phyloP scores from a whole-genome alignment of 352 stramenopile species.

The Globisporangium nodosum region DNA sequence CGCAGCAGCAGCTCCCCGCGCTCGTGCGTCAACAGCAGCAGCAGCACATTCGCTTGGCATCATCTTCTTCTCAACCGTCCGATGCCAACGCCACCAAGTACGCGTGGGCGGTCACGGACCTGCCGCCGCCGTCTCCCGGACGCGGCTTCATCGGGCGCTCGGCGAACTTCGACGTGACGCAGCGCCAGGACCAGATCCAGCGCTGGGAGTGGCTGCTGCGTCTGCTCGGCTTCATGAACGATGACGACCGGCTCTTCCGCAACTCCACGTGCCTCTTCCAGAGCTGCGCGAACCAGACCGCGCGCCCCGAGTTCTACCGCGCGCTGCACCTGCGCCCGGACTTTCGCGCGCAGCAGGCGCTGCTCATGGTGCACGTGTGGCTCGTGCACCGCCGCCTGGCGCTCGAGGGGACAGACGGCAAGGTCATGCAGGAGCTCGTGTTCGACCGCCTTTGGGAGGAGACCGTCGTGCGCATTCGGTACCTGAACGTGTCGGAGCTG shows the following conservation, averaged over 20 bases:
- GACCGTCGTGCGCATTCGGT: conserved; percentile 90
- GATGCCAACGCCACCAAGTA: conserved; percentile 32
- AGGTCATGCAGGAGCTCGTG: conserved; percentile 92
- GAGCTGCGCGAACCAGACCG: conserved; percentile 82
- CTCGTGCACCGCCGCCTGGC: conserved; percentile 93
- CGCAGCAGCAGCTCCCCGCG: background rate
- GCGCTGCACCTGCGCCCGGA: conserved; percentile 61
- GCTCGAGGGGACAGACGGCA: conserved; percentile 64
- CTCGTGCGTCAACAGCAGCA: conserved; percentile 1
- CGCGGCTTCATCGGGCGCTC: conserved; percentile 64
- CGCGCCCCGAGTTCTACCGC: conserved; percentile 64
- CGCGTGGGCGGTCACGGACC: conserved; percentile 68
- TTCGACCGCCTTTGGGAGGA: conserved; percentile 97
- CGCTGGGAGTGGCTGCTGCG: conserved; percentile 81
- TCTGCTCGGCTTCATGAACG: conserved; percentile 83
- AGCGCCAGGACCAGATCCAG: conserved; percentile 50
- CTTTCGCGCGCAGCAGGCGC: conserved; percentile 91
- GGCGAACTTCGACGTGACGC: conserved; percentile 79
- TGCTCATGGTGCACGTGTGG: conserved; percentile 95
- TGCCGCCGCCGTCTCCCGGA: conserved; percentile 72
- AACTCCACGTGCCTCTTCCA: conserved; percentile 73
- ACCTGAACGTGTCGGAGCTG: conserved; percentile 90
- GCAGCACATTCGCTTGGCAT: conserved; percentile 19
- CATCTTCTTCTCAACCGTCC: conserved; percentile 1
- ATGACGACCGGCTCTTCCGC: conserved; percentile 73